Base-by-base conservation (phyloP, 177 flowering plant genomes). In the Vitis hybrid region DNA sequence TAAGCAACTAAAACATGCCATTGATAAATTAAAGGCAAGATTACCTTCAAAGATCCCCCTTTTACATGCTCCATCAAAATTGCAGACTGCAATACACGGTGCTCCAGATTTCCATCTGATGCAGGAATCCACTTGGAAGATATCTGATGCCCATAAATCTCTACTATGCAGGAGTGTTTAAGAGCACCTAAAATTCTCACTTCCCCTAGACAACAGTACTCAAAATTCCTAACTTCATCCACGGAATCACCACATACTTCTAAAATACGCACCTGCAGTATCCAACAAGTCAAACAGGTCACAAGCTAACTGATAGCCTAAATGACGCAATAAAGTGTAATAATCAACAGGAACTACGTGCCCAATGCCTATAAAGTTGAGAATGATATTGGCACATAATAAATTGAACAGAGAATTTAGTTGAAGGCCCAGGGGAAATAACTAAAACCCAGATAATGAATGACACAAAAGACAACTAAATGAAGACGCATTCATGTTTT, bases 11-110 rank as follows among this genome's bases (percentile, higher is more conserved):
- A 19, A 14, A 13, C 13, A 17, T 18, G 9, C 63, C 24, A 17
- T 33, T n/a, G 24, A 15, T 10, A 49, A 44, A 28, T 11, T 14
- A 28, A 19, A 15, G 54, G 47, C 6, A 7, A 47, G 58, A 13
- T 62, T 81, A 95, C 99, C 90, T 84, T 93, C 38, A 95, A 72
- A 18, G 97, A 90, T 24, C 99, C 98, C 18, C 97, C 98, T 70
- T 87, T 66, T 5, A 95, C 69, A 63, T 87, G 82, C 78, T 95
- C 99, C 93, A 94, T 83, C 68, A 87, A 78, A 71, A 95, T 87
- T 14, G 86, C 82, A 67, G 97, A 90, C 51, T 80, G 82, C 64
- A 92, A 69, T 51, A 87, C 28, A 11, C 87, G 94, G 38, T 64
- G 73, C 47, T 82, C 84, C 52, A 78, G 70, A 62, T 72, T 78